phyloP scores from a whole-genome alignment of 495 filamentous ascomycete species.

The Penicillium arizonense region DNA sequence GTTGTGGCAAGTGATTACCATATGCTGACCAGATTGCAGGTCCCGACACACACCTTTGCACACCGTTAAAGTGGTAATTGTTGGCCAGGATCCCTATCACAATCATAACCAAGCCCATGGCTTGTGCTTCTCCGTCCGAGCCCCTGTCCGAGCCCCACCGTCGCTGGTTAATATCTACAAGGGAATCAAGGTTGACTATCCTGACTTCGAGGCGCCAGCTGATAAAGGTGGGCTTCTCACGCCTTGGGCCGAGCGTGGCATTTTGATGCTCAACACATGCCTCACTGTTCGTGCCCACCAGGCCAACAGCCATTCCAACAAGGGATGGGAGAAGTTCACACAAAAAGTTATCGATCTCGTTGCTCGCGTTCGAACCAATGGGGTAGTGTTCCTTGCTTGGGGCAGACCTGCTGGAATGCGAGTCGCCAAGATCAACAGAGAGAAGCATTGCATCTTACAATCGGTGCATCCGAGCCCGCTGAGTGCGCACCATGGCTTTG shows the following conservation, averaged over 20 bases:
- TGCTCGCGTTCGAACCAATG: slow-evolving; percentile 65
- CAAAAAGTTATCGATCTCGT: slow-evolving; percentile 87
- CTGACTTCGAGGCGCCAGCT: slow-evolving; percentile 69
- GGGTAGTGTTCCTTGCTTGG: slow-evolving; percentile 96
- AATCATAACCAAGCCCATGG: slow-evolving; percentile 95
- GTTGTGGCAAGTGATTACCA: background rate
- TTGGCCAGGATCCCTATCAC: slow-evolving; percentile 98
- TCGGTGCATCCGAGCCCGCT: slow-evolving; percentile 89
- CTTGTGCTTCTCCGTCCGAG: slow-evolving; percentile 88
- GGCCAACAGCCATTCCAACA: slow-evolving; percentile 75
- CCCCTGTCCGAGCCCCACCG: slow-evolving; percentile 83
- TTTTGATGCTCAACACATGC: slow-evolving; percentile 89
- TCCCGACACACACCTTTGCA: slow-evolving; percentile 86
- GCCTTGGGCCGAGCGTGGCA: slow-evolving; percentile 90
- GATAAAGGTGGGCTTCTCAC: slow-evolving; percentile 77
- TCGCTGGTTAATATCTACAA: slow-evolving; percentile 91
- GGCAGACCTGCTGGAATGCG: slow-evolving; percentile 76
- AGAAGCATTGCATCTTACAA: slow-evolving; percentile 75
- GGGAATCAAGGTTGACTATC: slow-evolving; percentile 82
- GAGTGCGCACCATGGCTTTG: slow-evolving; percentile 75
- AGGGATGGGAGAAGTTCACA: slow-evolving; percentile 91
- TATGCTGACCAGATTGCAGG: slow-evolving; percentile 44
- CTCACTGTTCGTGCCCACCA: slow-evolving; percentile 87
- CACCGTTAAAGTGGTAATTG: slow-evolving; percentile 82
- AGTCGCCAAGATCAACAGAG: slow-evolving; percentile 63